phyloP scores from a whole-genome alignment of 2,329 filamentous ascomycete genomes.

The Pseudovirgaria hyperparasitica region DNA sequence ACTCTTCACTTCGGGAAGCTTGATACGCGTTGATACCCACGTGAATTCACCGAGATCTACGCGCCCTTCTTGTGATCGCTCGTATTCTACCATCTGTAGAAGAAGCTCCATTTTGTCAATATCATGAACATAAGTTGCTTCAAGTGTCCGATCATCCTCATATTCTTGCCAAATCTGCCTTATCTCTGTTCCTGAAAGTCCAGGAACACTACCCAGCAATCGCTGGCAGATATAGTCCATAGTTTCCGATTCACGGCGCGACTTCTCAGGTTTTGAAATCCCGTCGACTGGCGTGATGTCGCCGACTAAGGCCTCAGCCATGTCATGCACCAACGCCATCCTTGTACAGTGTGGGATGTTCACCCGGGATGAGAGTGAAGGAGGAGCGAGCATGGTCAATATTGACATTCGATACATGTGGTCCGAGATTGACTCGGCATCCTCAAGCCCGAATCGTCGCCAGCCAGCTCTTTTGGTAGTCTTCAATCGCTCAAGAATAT shows the following conservation, averaged over 20 bases:
- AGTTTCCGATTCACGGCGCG: slow-evolving; percentile 68
- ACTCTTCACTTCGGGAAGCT: slow-evolving; percentile 61
- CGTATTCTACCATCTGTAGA: slow-evolving; percentile 93
- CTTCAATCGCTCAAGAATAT: slow-evolving; percentile 86
- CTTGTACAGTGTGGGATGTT: slow-evolving; percentile 77
- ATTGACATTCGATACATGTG: slow-evolving; percentile 99
- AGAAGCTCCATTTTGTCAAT: slow-evolving; percentile 94
- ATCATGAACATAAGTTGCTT: slow-evolving; percentile 87
- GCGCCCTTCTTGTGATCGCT: slow-evolving; percentile 52
- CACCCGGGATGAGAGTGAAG: slow-evolving; percentile 55
- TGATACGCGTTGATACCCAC: slow-evolving; percentile 61
- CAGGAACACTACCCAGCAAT: slow-evolving; percentile 62
- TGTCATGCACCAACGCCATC: slow-evolving; percentile 95
- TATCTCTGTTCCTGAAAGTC: slow-evolving; percentile 57
- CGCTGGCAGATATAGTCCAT: slow-evolving; percentile 79
- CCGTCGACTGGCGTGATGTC: slow-evolving; percentile 92
- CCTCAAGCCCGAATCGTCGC: slow-evolving; percentile 68
- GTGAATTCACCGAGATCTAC: slow-evolving; percentile 79
- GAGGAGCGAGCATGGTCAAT: slow-evolving; percentile 82
- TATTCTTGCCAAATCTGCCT: slow-evolving; percentile 87
- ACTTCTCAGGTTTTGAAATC: slow-evolving; percentile 79
- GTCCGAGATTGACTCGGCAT: slow-evolving; percentile 83
- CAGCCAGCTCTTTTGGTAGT: slow-evolving; percentile 94
- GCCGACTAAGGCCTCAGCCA: slow-evolving; percentile 89
- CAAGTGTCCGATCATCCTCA: slow-evolving; percentile 71